Percentiles rank a stretch among this genome's conserved stretches.
phyloP scores from a whole-genome alignment of 1,284 basidiomycete species.

The Ganoderma boninense region DNA sequence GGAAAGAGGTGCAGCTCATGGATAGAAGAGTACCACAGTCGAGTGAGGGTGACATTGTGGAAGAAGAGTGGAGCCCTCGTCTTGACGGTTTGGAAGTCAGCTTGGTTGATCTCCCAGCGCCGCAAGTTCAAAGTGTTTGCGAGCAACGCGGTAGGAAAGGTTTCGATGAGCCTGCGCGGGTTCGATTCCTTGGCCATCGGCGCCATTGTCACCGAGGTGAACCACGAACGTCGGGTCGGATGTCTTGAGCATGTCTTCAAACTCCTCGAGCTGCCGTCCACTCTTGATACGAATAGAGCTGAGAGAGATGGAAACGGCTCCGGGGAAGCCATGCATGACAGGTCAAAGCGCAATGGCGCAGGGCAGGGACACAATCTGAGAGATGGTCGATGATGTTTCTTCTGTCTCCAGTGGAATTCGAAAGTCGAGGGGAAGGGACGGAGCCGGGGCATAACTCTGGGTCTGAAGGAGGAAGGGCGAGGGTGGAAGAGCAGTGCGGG shows the following conservation, averaged over 20 bases:
- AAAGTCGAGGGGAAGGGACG: background rate
- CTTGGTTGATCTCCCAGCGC: background rate
- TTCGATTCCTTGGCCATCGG: background rate
- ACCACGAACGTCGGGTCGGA: background rate
- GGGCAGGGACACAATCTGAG: background rate
- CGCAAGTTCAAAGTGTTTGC: background rate
- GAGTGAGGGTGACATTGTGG: background rate
- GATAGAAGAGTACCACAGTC: background rate
- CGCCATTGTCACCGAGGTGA: background rate
- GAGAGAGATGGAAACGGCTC: slow-evolving; percentile 4
- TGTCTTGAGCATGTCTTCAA: background rate
- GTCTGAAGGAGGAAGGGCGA: background rate
- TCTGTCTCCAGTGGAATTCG: background rate
- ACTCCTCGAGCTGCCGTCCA: background rate
- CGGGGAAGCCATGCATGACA: slow-evolving; percentile 13
- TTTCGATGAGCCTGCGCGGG: background rate
- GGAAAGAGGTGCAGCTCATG: background rate
- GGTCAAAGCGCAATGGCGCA: slow-evolving; percentile 9
- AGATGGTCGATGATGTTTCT: slow-evolving; percentile 8
- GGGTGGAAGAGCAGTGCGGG: background rate
- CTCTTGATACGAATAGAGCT: background rate
- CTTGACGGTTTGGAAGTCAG: background rate
- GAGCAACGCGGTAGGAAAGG: background rate
- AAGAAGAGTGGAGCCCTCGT: background rate
- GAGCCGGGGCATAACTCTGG: background rate